A percentile compares a stretch with the other conserved stretches of the same genome.
phyloP scores from a whole-genome alignment of 768 basidiomycete genomes.

The Boletus sp. region DNA sequence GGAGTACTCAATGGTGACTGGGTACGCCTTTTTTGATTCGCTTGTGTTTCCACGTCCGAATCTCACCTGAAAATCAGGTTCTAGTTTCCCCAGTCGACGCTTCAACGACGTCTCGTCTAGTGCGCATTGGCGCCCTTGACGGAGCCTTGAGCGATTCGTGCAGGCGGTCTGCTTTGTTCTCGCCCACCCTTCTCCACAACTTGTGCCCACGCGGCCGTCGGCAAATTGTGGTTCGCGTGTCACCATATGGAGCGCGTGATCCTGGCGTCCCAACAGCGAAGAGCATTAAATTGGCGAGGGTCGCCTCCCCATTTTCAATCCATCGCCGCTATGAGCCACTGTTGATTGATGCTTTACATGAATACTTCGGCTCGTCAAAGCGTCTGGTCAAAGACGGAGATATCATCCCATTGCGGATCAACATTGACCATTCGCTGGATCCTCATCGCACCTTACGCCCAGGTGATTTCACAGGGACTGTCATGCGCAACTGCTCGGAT shows the following conservation, averaged over 20 bases:
- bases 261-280: conserved; percentile 68
- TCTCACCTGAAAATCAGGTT: conserved; percentile 39
- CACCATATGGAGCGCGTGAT: conserved; percentile 57
- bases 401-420: conserved; percentile 62
- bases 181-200: conserved; percentile 57
- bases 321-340: conserved; percentile 61
- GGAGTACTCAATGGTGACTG: conserved; percentile 77
- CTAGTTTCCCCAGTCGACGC: conserved; percentile 41
- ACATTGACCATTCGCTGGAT: conserved; percentile 44
- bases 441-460: conserved; percentile 7
- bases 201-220: conserved; percentile 34
- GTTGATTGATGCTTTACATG: conserved; percentile 60
- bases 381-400: conserved; percentile 73
- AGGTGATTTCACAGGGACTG: conserved; percentile 1
- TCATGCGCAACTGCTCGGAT: conserved; percentile 24
- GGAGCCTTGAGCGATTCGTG: conserved; percentile 37
- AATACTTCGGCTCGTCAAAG: conserved; percentile 54
- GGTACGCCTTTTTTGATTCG: conserved; percentile 42
- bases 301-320: conserved; percentile 71
- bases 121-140: conserved; percentile 57
- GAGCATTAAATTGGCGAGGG: conserved; percentile 72
- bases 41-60: background rate
- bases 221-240: conserved; percentile 43
- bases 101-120: conserved; percentile 45
- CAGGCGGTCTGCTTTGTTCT: conserved; percentile 32